These are phyloP conservation scores for Eleusine coracana DNA, from an alignment of 176 grass and related monocot species.

Conservation along the genomic window DNA sequence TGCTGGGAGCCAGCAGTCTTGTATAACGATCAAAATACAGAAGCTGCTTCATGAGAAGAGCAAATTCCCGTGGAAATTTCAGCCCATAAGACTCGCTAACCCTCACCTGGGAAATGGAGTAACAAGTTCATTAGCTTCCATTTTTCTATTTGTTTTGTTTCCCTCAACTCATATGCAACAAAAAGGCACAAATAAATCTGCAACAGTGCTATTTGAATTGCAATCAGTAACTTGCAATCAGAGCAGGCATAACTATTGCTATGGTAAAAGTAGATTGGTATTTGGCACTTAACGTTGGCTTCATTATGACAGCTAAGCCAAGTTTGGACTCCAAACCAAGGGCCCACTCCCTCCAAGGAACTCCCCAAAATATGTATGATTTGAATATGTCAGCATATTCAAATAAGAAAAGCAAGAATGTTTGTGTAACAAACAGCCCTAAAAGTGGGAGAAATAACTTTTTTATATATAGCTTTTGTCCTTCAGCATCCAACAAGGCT, in stretches of 20 bases:
- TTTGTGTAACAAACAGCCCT: background rate
- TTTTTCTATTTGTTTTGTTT: slow-evolving; percentile 8
- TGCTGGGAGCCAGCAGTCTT: slow-evolving; percentile 77
- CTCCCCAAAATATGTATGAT: background rate
- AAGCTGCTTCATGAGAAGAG: slow-evolving; percentile 93
- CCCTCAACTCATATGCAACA: background rate
- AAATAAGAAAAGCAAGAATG: background rate
- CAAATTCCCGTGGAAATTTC: slow-evolving; percentile 92
- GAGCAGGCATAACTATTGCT: background rate
- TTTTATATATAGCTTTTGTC: background rate
- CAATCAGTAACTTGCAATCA: background rate
- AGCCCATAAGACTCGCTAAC: slow-evolving; percentile 94
- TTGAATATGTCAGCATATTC: slow-evolving; percentile 22
- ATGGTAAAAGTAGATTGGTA: background rate
- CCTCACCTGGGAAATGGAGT: slow-evolving; percentile 68
- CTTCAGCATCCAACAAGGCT: background rate
- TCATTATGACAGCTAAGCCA: background rate
- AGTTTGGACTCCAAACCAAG: background rate
- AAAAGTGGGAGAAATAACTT: slow-evolving; percentile 1
- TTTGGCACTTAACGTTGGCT: background rate
- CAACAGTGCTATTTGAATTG: background rate
- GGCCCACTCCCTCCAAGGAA: slow-evolving; percentile 1
- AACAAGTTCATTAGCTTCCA: slow-evolving; percentile 30
- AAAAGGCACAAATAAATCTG: background rate
- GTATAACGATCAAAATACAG: slow-evolving; percentile 97